Evolutionary conservation across 2,329 filamentous ascomycete genomes (phyloP).

Genomic region (Zymoseptoria pseudotritici): DNA sequence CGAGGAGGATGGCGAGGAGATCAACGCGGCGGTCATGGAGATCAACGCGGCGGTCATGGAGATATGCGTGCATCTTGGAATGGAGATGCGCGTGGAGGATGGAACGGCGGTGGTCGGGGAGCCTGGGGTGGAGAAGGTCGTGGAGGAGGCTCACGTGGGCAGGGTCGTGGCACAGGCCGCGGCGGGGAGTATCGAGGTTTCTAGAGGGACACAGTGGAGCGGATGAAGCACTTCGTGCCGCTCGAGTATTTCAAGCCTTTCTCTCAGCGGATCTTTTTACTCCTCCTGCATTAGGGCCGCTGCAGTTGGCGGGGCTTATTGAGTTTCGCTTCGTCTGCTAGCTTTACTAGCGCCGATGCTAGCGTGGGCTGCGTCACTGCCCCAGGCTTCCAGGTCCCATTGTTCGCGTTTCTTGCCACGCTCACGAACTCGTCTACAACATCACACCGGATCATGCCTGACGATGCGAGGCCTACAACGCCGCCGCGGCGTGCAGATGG

Average conservation of each 20-base stretch:
- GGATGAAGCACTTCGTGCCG: not conserved
- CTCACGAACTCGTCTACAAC: not conserved
- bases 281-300: too few species aligned
- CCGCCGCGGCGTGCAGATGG: conserved; percentile 38
- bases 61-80: not conserved
- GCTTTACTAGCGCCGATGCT: not conserved
- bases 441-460: conserved; percentile 21
- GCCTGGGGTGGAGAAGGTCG: not conserved
- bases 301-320: not conserved
- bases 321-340: not conserved
- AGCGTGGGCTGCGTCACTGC: not conserved
- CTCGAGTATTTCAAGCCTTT: not conserved
- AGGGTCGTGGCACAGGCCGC: not conserved
- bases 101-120: not conserved
- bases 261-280: too few species aligned
- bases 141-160: not conserved
- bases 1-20: not conserved
- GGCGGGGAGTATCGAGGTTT: not conserved
- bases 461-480: conserved; percentile 39
- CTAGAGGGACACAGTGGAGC: not conserved
- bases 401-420: not conserved
- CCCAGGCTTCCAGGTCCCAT: not conserved
- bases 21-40: not conserved
- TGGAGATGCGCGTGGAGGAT: not conserved
- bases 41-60: not conserved